Conservation (phyloP, 352 stramenopile species). For the Phytophthora fragariaefolia region DNA sequence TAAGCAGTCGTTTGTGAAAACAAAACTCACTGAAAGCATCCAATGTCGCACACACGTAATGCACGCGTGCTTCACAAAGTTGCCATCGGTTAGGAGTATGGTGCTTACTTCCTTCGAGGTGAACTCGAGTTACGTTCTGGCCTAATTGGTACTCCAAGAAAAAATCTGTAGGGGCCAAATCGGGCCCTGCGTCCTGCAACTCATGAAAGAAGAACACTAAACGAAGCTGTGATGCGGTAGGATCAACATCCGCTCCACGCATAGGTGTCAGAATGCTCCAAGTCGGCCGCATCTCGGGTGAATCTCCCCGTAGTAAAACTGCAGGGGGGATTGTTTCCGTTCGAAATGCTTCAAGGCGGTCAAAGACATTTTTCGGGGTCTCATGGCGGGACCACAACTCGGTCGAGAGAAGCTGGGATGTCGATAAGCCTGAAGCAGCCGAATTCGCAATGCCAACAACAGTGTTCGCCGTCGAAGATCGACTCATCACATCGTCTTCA, state of each 20-base stretch:
- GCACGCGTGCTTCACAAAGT: constrained; percentile 72
- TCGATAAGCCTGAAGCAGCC: constrained; percentile 16
- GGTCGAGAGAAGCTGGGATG: constrained; percentile 23
- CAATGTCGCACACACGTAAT: constrained; percentile 73
- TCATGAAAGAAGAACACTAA: constrained; percentile 88
- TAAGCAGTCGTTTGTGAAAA: constrained; percentile 62
- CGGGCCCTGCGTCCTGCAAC: constrained; percentile 69
- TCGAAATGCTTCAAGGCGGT: constrained; percentile 26
- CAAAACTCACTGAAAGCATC: constrained; percentile 79
- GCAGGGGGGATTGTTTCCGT: constrained; percentile 31
- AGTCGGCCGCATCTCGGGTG: constrained; percentile 21
- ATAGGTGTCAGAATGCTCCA: constrained; percentile 23
- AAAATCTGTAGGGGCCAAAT: constrained; percentile 67
- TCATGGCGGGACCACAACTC: constrained; percentile 20
- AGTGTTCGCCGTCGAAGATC: background rate
- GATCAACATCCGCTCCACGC: constrained; percentile 65
- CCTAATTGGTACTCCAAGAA: constrained; percentile 84
- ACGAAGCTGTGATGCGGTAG: constrained; percentile 69
- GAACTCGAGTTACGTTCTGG: constrained; percentile 57
- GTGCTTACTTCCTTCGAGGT: constrained; percentile 81
- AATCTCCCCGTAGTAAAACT: constrained; percentile 23
- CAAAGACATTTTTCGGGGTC: constrained; percentile 22
- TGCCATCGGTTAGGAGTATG: constrained; percentile 87
- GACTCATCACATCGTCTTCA: background rate
- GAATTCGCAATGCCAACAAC: constrained; percentile 26